Percentiles rank a stretch among this genome's conserved stretches.
phyloP scores from a whole-genome alignment of 352 stramenopile genomes.

The Thalassiosira exigua region DNA sequence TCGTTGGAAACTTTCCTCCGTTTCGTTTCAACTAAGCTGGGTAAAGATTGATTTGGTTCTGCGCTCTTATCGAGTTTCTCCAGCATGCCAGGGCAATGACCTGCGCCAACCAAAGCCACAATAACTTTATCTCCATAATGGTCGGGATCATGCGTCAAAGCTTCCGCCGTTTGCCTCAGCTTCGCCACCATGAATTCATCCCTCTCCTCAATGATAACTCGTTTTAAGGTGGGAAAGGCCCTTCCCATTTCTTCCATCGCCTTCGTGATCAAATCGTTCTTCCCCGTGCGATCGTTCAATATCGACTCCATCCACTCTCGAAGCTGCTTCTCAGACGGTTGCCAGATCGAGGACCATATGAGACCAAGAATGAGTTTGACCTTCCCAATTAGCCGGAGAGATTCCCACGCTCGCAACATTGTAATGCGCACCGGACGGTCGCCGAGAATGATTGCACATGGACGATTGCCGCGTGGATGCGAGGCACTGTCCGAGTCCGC shows the following conservation, averaged over 20 bases:
- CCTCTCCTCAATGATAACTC: constrained; percentile 81
- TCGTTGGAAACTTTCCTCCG: constrained; percentile 30
- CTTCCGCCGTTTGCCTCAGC: constrained; percentile 67
- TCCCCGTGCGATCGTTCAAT: constrained; percentile 65
- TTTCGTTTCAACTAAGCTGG: constrained; percentile 48
- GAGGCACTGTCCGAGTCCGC: constrained; percentile 4
- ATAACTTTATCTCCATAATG: constrained; percentile 53
- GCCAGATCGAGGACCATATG: constrained; percentile 68
- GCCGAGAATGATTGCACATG: constrained; percentile 74
- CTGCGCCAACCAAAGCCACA: constrained; percentile 82
- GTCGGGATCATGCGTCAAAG: constrained; percentile 21
- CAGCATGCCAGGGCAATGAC: constrained; percentile 76
- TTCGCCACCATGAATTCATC: constrained; percentile 83
- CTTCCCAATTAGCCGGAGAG: constrained; percentile 73
- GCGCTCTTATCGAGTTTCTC: constrained; percentile 23
- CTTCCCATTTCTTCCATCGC: constrained; percentile 75
- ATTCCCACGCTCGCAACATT: constrained; percentile 78
- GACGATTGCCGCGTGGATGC: constrained; percentile 45
- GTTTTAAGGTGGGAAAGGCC: constrained; percentile 77
- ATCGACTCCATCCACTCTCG: constrained; percentile 79
- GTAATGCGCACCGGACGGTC: constrained; percentile 80
- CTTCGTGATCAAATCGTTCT: constrained; percentile 80
- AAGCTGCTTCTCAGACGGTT: constrained; percentile 80
- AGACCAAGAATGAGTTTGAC: constrained; percentile 75
- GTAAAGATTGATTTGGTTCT: constrained; percentile 38